A percentile compares a stretch with the other conserved stretches of the same genome.
Conservation (phyloP, 768 basidiomycete species). For the Lactarius evosmus region DNA sequence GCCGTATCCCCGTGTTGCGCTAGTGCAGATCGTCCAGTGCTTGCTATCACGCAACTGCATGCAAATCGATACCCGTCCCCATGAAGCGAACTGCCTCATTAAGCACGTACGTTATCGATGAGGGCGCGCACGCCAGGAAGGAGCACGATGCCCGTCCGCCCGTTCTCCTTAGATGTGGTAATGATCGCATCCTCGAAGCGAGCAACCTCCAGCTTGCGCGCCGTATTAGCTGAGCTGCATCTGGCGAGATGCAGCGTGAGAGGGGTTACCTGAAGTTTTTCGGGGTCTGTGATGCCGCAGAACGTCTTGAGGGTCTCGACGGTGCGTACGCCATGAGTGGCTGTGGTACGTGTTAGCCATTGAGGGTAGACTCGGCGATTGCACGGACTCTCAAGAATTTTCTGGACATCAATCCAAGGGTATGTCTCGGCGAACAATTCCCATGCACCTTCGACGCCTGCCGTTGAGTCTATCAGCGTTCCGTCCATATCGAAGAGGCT, state of each 20-base stretch:
- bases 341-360: slow-evolving; percentile 36
- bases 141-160: slow-evolving; percentile 58
- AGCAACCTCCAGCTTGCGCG: slow-evolving; percentile 56
- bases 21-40: slow-evolving; percentile 85
- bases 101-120: slow-evolving; percentile 49
- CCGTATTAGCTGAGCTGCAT: slow-evolving; percentile 11
- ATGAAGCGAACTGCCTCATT: background rate
- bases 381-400: slow-evolving; percentile 59
- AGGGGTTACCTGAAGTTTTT: slow-evolving; percentile 60
- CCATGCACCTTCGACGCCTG: slow-evolving; percentile 83
- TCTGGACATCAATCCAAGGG: slow-evolving; percentile 55
- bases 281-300: slow-evolving; percentile 65
- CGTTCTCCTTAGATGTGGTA: slow-evolving; percentile 51
- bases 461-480: slow-evolving; percentile 78
- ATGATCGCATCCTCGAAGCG: slow-evolving; percentile 82
- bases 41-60: slow-evolving; percentile 33
- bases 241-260: slow-evolving; percentile 3
- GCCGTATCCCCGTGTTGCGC: slow-evolving; percentile 78
- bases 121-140: slow-evolving; percentile 69
- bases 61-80: background rate
- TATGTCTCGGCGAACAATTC: slow-evolving; percentile 69
- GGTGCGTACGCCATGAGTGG: slow-evolving; percentile 80
- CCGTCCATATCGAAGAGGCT: slow-evolving; percentile 86
- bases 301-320: slow-evolving; percentile 73
- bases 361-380: slow-evolving; percentile 5